These are phyloP conservation scores for Erucastrum elatum DNA, from an alignment of 345 rosid species.

Conservation along the genomic window DNA sequence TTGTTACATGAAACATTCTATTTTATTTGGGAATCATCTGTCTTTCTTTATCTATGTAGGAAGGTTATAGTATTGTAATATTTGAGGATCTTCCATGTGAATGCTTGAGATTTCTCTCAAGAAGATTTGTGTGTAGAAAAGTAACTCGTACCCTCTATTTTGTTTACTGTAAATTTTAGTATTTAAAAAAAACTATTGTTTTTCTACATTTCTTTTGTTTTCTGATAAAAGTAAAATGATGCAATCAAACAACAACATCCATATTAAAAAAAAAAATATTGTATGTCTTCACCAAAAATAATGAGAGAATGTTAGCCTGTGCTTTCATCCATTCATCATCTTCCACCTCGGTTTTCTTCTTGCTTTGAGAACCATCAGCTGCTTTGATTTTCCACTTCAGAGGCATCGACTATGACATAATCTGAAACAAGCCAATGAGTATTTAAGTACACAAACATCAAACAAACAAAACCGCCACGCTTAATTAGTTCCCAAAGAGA, in stretches of 20 bases:
- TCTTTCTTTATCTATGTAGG: conserved; percentile 2
- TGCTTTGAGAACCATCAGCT: neutral
- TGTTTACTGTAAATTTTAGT: too few species aligned
- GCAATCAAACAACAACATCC: too few species aligned
- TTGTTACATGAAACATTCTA: conserved; percentile 58
- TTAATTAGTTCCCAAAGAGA: neutral
- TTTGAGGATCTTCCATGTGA: conserved; percentile 4
- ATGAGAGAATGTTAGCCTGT: too few species aligned
- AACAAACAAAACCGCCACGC: neutral
- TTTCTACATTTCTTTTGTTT: too few species aligned
- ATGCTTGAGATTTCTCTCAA: conserved; percentile 8
- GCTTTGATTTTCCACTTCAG: conserved; percentile 41
- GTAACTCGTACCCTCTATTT: too few species aligned
- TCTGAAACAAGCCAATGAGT: conserved; percentile 8
- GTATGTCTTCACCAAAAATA: too few species aligned
- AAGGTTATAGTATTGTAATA: conserved; percentile 20
- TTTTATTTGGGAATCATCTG: neutral
- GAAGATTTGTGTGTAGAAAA: conserved; percentile 12
- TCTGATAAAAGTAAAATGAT: neutral
- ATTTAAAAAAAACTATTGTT: too few species aligned
- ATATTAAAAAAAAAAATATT: too few species aligned
- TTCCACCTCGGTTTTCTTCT: too few species aligned
- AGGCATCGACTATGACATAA: conserved; percentile 29
- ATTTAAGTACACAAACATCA: neutral
- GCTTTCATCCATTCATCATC: too few species aligned